A percentile compares a stretch with the other conserved stretches of the same genome.
These are phyloP conservation scores for Apiotrichum laibachii DNA, from an alignment of 1,284 basidiomycete species.

Conservation along the genomic window DNA sequence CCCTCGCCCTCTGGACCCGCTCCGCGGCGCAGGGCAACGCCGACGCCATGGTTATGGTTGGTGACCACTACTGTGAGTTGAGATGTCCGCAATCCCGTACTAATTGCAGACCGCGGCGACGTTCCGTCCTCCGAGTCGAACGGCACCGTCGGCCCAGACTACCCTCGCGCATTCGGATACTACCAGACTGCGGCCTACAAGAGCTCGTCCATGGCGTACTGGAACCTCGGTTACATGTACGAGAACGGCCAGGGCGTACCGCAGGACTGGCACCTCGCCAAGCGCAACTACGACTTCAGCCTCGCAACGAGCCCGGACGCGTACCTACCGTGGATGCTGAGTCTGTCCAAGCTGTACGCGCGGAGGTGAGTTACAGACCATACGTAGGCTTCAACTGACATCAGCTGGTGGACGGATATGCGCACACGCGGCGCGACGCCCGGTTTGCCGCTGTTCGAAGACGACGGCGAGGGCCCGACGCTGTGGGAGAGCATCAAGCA, in stretches of 20 bases:
- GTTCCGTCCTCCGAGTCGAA: constrained; percentile 32
- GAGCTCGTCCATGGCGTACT: constrained; percentile 88
- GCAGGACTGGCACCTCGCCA: constrained; percentile 93
- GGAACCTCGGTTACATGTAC: constrained; percentile 99
- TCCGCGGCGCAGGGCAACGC: constrained; percentile 91
- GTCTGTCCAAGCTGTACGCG: constrained; percentile 75
- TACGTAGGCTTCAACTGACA: no score
- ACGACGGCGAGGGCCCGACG: constrained; percentile 18
- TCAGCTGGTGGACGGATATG: constrained; percentile 47
- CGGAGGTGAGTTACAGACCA: constrained; percentile 48
- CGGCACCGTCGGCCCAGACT: constrained; percentile 53
- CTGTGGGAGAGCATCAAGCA: constrained; percentile 39
- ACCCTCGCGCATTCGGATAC: constrained; percentile 85
- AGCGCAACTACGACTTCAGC: constrained; percentile 90
- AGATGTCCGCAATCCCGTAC: not conserved
- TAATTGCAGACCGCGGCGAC: constrained; percentile 13
- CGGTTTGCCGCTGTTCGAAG: constrained; percentile 44
- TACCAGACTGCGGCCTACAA: constrained; percentile 90
- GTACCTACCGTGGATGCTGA: constrained; percentile 79
- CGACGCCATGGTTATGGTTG: constrained; percentile 93
- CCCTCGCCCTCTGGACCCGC: constrained; percentile 85
- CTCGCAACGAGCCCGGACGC: constrained; percentile 73
- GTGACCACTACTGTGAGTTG: constrained; percentile 80
- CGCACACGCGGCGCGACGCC: constrained; percentile 39
- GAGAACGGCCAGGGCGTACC: constrained; percentile 91